Base-by-base conservation (phyloP, 805 yeast genomes). In the Cyberlindnera veronae region DNA sequence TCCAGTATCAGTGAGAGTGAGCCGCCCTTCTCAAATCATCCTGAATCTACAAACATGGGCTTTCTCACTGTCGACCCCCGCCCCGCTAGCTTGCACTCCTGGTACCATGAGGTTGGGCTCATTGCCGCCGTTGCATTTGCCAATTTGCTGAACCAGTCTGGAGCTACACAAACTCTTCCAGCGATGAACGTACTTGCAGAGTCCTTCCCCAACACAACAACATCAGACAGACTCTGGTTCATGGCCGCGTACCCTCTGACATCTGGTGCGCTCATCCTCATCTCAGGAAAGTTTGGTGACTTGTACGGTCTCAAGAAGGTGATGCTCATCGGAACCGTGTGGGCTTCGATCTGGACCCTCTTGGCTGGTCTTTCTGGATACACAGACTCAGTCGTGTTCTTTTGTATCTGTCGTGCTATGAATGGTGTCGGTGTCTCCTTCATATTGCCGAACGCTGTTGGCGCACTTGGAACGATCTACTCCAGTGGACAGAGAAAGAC, bases 211-310 rank as follows among this genome's bases (percentile, higher is more conserved):
- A 50, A 60, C 13, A 53, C 67, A 1, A 46, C 56, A 1, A 34
- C 41, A 7, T 46, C 48, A 5, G 64, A 66, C 33, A 67, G 71
- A 41, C 67, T 48, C 3, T 81, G 95, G 93, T 76, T 78, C 55
- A 71, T 79, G 68, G 88, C 89, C 2, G 74, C 86, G 1, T 82
- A 76, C 55, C 79, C 87, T 0, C 61, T 84, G 40, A 77, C 87
- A 0, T 76, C 82, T 5, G 91, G 91, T 11, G 81, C 91, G 0
- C 77, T 84, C 46, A 83, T 84, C 36, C 58, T 84, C 27, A 65
- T 79, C 5, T 72, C 83, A 27, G 93, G 93, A 8, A 69, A 80
- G 36, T 54, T 82, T 34, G 93, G 95, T 24, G 95, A 84, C 53
- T 64, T 83, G 11, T 77, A 75, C 49, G 93, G 93, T 0, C 65